Evolutionary conservation across 805 yeast genomes (phyloP), one percentile per base, ranked within the genome.

Genomic region (Hanseniaspora valbyensis): DNA sequence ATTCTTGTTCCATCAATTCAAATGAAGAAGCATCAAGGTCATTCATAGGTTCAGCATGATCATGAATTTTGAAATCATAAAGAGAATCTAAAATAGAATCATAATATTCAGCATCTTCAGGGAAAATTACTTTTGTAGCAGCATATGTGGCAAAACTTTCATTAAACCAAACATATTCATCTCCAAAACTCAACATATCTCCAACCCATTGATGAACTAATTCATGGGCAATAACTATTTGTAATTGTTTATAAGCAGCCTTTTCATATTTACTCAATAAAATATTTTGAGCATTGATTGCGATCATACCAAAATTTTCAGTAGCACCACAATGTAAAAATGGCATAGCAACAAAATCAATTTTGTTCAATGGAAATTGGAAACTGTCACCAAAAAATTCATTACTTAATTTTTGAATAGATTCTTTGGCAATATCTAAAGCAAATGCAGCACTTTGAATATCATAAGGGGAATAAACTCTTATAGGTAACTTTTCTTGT

Each of bases 191-290:
- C 2, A 82, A 72, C 56, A 70, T 67, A 56, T 84, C 78, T 8
- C 92, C 94, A 52, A 84, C 63, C 86, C 87, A 84, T 65, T 83
- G 90, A 61, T 84, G 94, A 26, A 82, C 78, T 54, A 83, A 58
- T 59, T 83, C 89, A 61, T 84, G 94, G 1, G 76, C 78, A 8
- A 84, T 59, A 41, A 83, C 69, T 57, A 80, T 82, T 54, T 75
- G 66, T 22, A 77, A 58, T 54, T 68, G 69, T 34, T 66, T 63
- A 2, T 56, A 55, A 13, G 59, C 55, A 2, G 59, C 55, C 6
- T 55, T 44, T 6, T 56, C 51, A 39, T 69, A 54, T 1, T 61
- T 57, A 16, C 52, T 25, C 14, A 71, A 54, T 18, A 75, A 54
- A 7, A 75, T 56, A 55, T 77, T 80, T 42, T 73, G 72, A 46